Evolutionary conservation across 1,284 basidiomycete genomes (phyloP), one percentile per base, ranked within the genome.

Genomic region (Ceratobasidium sp.): DNA sequence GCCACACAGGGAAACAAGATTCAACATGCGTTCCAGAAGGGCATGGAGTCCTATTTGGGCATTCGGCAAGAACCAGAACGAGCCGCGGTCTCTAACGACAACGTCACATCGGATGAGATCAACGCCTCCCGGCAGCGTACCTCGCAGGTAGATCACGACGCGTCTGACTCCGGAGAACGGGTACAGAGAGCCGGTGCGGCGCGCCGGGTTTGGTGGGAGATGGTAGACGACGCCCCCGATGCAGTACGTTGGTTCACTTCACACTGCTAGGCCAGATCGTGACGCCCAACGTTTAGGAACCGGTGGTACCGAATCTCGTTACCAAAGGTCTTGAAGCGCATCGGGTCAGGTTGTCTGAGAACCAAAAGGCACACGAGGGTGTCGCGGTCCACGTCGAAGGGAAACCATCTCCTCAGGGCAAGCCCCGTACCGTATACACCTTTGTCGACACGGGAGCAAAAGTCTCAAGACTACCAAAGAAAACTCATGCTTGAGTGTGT

Each of bases 21-120:
- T 21, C 64, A 69, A 32, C 41, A 69, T 26, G 64, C 64, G 12
- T 69, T 69, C 32, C 64, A 69, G 36, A 55, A 30, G 36, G 64
- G 64, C 21, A 69, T 69, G 64, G 64, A 69, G 39, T 69, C 64
- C 18, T 69, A 69, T 69, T 30, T 69, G 21, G 64, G 64, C 52
- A 46, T 69, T 28, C 32, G 32, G 16, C 64, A 28, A 39, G 64
- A 69, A 18, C 34, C 34, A 34, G 52, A 69, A 3, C 32, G 52
- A 23, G 64, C 52, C 1, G 1, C 34, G 18, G 52, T 57, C 18
- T 69, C 64, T 3, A 39, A 57, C 16, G 52, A 50, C 3, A 45
- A 45, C 28, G 10, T 57, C 18, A 46, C 18, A 18, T 14, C 64
- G 4, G 23, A 12, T 8, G 64, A 69, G 6, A 57, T 69, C 36